Conservation (phyloP, 2,329 filamentous ascomycete species). For the Lasiodiplodia theobromae region DNA sequence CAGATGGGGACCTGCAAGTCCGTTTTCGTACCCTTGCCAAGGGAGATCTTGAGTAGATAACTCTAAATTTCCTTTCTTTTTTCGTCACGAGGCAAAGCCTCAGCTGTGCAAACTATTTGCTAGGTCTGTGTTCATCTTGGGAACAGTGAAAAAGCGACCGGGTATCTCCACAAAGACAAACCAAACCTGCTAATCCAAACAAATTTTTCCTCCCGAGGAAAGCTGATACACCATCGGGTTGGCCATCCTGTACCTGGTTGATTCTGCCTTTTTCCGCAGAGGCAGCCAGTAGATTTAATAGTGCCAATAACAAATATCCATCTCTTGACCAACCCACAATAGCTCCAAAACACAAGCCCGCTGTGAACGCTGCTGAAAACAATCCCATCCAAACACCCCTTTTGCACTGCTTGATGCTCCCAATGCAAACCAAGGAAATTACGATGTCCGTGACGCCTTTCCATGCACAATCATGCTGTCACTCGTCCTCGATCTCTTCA, state of each 20-base stretch:
- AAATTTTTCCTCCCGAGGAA: background rate
- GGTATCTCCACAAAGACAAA: constrained; percentile 19
- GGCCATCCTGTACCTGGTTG: background rate
- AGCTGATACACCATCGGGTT: background rate
- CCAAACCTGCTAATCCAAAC: background rate
- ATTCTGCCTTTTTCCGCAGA: background rate
- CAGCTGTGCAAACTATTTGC: background rate
- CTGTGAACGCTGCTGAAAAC: background rate
- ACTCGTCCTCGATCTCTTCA: constrained; percentile 33
- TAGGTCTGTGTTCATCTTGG: background rate
- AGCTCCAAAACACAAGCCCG: background rate
- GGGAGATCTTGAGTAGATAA: background rate
- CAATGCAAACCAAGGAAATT: background rate
- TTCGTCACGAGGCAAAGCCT: background rate
- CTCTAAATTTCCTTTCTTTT: background rate
- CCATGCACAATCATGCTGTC: constrained; percentile 32
- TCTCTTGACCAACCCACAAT: too few relatives aligned
- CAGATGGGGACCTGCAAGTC: too few relatives aligned
- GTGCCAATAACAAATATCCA: background rate
- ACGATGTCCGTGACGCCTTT: constrained; percentile 11
- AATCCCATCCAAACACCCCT: background rate
- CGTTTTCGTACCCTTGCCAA: background rate
- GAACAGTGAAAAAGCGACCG: background rate
- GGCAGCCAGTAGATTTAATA: background rate
- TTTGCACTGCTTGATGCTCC: background rate